Conservation (phyloP, 2,329 filamentous ascomycete genomes). For the Exserohilum turcica region DNA sequence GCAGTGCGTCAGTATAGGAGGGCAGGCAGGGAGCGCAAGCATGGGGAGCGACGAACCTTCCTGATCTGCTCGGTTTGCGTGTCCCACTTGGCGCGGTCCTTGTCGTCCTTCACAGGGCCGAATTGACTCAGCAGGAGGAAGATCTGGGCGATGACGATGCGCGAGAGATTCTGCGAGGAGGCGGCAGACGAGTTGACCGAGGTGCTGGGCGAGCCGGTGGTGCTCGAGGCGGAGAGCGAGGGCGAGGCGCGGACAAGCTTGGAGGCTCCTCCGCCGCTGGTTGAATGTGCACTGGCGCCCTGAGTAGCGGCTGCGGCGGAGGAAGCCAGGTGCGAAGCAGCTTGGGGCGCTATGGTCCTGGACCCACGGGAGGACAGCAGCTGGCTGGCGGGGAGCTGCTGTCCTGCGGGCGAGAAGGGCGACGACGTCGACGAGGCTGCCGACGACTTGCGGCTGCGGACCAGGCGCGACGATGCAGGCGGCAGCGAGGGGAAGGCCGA, state of each 20-base stretch:
- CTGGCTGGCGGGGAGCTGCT: constrained; percentile 58
- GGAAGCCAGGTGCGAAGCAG: constrained; percentile 60
- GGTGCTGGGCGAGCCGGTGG: constrained; percentile 59
- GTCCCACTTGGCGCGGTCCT: constrained; percentile 90
- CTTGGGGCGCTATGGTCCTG: constrained; percentile 61
- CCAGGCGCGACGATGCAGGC: constrained; percentile 55
- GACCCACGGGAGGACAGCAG: constrained; percentile 63
- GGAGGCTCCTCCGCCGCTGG: constrained; percentile 61
- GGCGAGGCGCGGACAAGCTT: constrained; percentile 66
- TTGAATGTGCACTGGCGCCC: constrained; percentile 57
- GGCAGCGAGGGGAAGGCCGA: constrained; percentile 60
- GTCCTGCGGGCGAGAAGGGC: constrained; percentile 61
- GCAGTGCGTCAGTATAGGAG: constrained; percentile 24
- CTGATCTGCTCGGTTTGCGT: constrained; percentile 87
- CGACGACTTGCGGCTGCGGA: constrained; percentile 60
- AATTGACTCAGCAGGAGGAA: constrained; percentile 81
- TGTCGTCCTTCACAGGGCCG: constrained; percentile 86
- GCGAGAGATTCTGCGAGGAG: constrained; percentile 65
- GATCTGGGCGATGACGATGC: constrained; percentile 94
- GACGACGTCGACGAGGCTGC: constrained; percentile 60
- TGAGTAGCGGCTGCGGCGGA: constrained; percentile 58
- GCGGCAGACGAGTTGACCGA: constrained; percentile 52
- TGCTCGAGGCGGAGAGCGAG: constrained; percentile 54
- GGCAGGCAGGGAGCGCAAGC: constrained; percentile 8
- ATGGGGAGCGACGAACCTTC: constrained; percentile 66